Percentiles rank a stretch among this genome's conserved stretches.
These are phyloP conservation scores for Medicago arabica DNA, from an alignment of 306 rosid genomes.

Conservation along the genomic window DNA sequence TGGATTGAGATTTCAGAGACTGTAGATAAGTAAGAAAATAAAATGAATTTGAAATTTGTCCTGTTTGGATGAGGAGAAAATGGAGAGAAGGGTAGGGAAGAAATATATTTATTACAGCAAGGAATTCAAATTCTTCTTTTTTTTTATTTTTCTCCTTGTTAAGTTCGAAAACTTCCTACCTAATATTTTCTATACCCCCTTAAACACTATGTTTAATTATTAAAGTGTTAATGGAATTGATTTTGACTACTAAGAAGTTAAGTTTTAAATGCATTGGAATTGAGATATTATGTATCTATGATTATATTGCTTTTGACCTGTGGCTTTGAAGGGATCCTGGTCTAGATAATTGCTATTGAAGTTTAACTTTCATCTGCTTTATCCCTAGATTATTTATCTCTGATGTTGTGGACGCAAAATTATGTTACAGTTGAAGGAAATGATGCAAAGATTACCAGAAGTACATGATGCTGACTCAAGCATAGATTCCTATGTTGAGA, in stretches of 20 bases:
- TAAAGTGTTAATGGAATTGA: not conserved
- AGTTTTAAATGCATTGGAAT: not conserved
- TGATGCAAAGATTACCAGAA: conserved; percentile 67
- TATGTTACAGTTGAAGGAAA: conserved; percentile 74
- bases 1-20: too few relatives aligned
- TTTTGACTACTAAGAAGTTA: not conserved
- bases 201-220: not conserved
- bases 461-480: conserved; percentile 49
- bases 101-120: not conserved
- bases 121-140: not conserved
- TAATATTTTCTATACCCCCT: not conserved
- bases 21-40: too few relatives aligned
- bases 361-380: not conserved
- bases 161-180: not conserved
- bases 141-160: not conserved
- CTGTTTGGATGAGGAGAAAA: too few relatives aligned
- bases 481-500: conserved; percentile 48
- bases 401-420: conserved; percentile 44
- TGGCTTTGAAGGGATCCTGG: not conserved
- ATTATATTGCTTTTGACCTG: not conserved
- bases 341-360: not conserved
- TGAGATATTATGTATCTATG: not conserved
- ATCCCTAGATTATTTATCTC: conserved; percentile 15
- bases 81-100: too few relatives aligned
- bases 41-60: too few relatives aligned